A percentile compares a stretch with the other conserved stretches of the same genome.
phyloP scores from a whole-genome alignment of 345 rosid species.

The Syzygium grande region DNA sequence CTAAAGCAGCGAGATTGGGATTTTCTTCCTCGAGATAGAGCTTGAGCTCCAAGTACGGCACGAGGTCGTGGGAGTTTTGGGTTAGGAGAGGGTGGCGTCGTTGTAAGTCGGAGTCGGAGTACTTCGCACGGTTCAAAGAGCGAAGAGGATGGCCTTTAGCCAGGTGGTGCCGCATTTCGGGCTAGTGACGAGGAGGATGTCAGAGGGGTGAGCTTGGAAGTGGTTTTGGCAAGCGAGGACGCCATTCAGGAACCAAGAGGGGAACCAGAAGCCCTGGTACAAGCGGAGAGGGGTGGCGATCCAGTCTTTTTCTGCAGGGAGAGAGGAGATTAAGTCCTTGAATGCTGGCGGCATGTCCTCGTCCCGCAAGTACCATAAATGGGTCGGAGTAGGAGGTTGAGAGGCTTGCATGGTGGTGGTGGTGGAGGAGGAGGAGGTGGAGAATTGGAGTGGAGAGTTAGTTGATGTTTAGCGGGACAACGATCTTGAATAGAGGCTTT shows the following conservation, averaged over 20 bases:
- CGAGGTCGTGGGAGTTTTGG: background rate
- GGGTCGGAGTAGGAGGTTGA: background rate
- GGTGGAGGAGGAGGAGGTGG: background rate
- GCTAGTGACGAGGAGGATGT: background rate
- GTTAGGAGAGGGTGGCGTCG: too few species aligned
- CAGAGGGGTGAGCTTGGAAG: background rate
- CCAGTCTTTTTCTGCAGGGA: background rate
- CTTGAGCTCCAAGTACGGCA: background rate
- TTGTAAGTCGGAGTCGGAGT: too few species aligned
- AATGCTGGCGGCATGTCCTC: background rate
- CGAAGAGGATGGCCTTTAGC: background rate
- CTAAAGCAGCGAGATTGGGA: background rate
- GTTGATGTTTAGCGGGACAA: background rate
- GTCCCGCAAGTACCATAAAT: background rate
- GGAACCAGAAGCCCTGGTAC: background rate
- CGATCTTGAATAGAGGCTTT: background rate
- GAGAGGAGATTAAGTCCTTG: background rate
- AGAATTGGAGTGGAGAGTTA: background rate
- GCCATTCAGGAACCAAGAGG: background rate
- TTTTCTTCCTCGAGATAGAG: background rate
- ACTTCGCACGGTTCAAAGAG: too few species aligned
- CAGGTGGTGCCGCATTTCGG: constrained; percentile 1
- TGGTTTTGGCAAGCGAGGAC: background rate
- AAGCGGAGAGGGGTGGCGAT: background rate
- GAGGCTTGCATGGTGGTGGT: background rate